A percentile compares a stretch with the other conserved stretches of the same genome.
Evolutionary conservation across 2,329 filamentous ascomycete species (phyloP).

Genomic region (Aspergillus felis): DNA sequence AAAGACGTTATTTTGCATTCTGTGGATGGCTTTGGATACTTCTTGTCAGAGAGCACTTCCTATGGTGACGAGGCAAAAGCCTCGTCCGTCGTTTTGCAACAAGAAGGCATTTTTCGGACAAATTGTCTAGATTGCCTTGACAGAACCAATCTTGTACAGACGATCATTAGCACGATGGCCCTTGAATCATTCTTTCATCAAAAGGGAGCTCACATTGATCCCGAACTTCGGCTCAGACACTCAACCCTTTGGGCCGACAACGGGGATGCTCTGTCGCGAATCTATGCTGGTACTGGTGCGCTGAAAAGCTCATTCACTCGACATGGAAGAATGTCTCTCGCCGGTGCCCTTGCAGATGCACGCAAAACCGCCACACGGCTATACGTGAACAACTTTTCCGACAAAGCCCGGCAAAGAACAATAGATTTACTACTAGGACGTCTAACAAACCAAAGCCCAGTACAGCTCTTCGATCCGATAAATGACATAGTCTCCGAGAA

Average conservation of each 20-base stretch:
- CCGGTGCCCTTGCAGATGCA: conserved; percentile 89
- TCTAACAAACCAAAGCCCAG: conserved; percentile 75
- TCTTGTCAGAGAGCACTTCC: conserved; percentile 66
- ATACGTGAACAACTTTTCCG: conserved; percentile 97
- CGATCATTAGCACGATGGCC: conserved; percentile 90
- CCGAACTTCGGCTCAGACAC: conserved; percentile 89
- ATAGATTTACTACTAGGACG: conserved; percentile 90
- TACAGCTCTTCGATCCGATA: conserved; percentile 87
- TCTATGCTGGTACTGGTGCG: conserved; percentile 94
- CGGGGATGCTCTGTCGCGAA: conserved; percentile 87
- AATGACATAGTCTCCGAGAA: conserved; percentile 84
- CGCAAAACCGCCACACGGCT: conserved; percentile 90
- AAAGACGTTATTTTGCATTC: conserved; percentile 72
- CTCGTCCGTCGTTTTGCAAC: conserved; percentile 71
- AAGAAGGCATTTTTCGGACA: conserved; percentile 92
- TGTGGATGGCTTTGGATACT: conserved; percentile 88
- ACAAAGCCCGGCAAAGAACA: conserved; percentile 87
- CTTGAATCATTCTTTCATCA: conserved; percentile 79
- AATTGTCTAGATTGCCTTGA: conserved; percentile 97
- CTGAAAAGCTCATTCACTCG: conserved; percentile 94
- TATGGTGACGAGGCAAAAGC: conserved; percentile 33
- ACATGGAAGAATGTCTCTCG: conserved; percentile 90
- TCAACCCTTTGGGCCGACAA: conserved; percentile 96
- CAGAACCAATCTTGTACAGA: conserved; percentile 92
- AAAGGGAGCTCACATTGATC: conserved; percentile 62